A percentile compares a stretch with the other conserved stretches of the same genome.
Evolutionary conservation across 345 rosid genomes (phyloP).

Genomic region (Bruguiera parviflora): DNA sequence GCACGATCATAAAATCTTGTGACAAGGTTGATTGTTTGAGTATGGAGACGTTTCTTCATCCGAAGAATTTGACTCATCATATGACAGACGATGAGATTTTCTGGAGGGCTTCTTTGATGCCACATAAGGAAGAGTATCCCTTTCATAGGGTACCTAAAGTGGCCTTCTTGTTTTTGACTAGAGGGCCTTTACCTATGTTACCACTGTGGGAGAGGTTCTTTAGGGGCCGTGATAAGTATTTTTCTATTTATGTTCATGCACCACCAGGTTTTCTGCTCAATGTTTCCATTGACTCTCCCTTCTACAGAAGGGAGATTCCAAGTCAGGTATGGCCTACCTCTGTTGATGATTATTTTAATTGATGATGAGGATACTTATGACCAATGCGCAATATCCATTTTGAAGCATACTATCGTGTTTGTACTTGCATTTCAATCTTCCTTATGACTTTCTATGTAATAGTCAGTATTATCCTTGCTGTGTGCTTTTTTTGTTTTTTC

Average conservation of each 20-base stretch:
- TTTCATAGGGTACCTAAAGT: constrained; percentile 63
- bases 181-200: constrained; percentile 87
- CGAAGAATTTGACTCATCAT: constrained; percentile 46
- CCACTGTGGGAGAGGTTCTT: constrained; percentile 93
- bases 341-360: neutral
- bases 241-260: constrained; percentile 66
- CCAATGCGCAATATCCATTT: neutral
- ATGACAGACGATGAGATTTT: constrained; percentile 65
- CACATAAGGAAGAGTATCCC: constrained; percentile 59
- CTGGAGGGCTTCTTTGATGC: constrained; percentile 88
- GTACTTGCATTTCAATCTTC: neutral
- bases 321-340: constrained; percentile 49
- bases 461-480: no score
- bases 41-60: constrained; percentile 47
- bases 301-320: constrained; percentile 65
- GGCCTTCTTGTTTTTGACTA: constrained; percentile 84
- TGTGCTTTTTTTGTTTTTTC: no score
- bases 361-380: neutral
- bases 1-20: constrained; percentile 35
- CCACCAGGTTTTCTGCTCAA: constrained; percentile 47
- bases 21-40: constrained; percentile 43
- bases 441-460: no score
- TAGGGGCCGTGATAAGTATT: constrained; percentile 51
- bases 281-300: constrained; percentile 57
- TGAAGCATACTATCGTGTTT: neutral